phyloP scores from a whole-genome alignment of 768 basidiomycete species.

The Boletus rubropictus region DNA sequence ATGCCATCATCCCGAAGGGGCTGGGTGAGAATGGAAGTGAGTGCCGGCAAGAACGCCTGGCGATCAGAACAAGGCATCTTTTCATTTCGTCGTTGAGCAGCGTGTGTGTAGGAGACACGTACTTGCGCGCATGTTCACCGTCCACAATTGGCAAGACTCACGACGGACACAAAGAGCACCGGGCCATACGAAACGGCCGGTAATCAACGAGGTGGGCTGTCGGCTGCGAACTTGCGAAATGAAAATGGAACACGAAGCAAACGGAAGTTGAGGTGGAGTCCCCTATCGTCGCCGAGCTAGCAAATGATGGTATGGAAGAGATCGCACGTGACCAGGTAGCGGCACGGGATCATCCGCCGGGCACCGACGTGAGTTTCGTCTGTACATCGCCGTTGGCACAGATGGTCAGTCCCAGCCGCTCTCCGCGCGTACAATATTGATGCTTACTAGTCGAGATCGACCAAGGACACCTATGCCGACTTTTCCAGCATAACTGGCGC shows the following conservation, averaged over 20 bases:
- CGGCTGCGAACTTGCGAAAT: slow-evolving; percentile 17
- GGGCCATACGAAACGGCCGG: neutral
- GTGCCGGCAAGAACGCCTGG: slow-evolving; percentile 11
- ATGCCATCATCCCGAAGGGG: slow-evolving; percentile 19
- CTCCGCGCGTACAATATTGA: neutral
- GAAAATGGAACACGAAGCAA: slow-evolving; percentile 12
- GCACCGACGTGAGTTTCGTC: neutral
- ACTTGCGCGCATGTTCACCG: slow-evolving; percentile 15
- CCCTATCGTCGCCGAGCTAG: slow-evolving; percentile 2
- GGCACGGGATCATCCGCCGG: slow-evolving; percentile 18
- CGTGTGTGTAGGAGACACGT: slow-evolving; percentile 13
- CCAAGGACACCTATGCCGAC: slow-evolving; percentile 46
- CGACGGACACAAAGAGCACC: too few species aligned
- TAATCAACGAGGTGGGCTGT: slow-evolving; percentile 7
- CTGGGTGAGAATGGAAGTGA: slow-evolving; percentile 24
- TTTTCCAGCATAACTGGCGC: slow-evolving; percentile 66
- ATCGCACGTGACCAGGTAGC: slow-evolving; percentile 22
- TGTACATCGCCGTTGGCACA: neutral
- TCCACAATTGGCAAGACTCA: slow-evolving; percentile 15
- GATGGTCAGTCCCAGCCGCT: slow-evolving; percentile 23
- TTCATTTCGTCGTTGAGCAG: slow-evolving; percentile 13
- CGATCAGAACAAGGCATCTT: slow-evolving; percentile 22
- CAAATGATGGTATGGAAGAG: neutral
- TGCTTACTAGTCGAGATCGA: slow-evolving; percentile 19
- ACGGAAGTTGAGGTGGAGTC: slow-evolving; percentile 16